These are phyloP conservation scores for Wallacemonas sp. DNA, from an alignment of 208 protist species.

Conservation along the genomic window DNA sequence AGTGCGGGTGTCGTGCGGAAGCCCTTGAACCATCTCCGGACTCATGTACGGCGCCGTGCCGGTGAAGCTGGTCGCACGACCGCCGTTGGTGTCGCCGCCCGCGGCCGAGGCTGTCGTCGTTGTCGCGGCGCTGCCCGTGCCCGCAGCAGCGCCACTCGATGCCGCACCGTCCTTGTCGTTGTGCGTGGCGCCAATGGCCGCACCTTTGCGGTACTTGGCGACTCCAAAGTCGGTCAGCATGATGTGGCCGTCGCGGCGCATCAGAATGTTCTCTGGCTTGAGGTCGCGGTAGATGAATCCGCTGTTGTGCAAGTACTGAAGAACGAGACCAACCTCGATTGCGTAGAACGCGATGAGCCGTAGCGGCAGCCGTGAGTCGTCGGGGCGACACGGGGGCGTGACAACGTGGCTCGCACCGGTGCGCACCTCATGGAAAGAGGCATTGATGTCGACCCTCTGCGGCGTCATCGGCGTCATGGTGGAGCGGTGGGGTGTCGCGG, in stretches of 20 bases:
- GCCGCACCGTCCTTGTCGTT: neutral
- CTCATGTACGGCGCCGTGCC: constrained; percentile 96
- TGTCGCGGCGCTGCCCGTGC: neutral
- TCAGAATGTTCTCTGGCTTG: constrained; percentile 95
- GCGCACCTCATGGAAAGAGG: constrained; percentile 20
- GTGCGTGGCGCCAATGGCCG: constrained; percentile 19
- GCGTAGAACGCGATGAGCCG: constrained; percentile 87
- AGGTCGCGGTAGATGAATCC: constrained; percentile 93
- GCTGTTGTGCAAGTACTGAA: constrained; percentile 86
- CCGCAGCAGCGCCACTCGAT: no score
- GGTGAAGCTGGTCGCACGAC: constrained; percentile 82
- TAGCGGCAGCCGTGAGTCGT: constrained; percentile 63
- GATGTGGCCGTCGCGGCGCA: constrained; percentile 89
- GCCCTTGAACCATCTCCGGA: constrained; percentile 88
- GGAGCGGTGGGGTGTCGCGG: no score
- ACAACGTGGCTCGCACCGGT: constrained; percentile 24
- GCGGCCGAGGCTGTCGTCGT: neutral
- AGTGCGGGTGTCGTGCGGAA: constrained; percentile 85
- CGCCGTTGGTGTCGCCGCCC: neutral
- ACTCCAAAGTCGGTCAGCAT: constrained; percentile 96
- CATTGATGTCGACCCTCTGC: constrained; percentile 22
- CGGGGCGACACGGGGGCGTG: constrained; percentile 23
- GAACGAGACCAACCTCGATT: constrained; percentile 84
- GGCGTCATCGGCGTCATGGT: neutral
- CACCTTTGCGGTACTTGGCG: constrained; percentile 83